Percentiles rank a stretch among this genome's conserved stretches.
Conservation (phyloP, 2,329 filamentous ascomycete species). For the Aureobasidium subglaciale region DNA sequence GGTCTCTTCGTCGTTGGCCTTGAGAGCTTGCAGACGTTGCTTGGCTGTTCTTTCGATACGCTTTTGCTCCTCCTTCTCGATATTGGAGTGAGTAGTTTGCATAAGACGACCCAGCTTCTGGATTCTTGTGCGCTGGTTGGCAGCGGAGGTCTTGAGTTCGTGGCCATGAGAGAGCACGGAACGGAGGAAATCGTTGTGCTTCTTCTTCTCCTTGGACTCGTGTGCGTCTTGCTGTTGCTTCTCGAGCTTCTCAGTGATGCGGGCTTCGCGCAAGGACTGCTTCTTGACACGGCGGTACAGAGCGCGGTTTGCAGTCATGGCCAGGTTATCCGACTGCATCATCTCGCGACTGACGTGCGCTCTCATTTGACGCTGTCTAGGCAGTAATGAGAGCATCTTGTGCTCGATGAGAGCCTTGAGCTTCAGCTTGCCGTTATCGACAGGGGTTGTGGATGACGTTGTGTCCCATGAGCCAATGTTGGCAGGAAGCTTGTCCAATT, state of each 20-base stretch:
- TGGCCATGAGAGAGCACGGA: constrained; percentile 76
- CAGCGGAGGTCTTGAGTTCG: constrained; percentile 64
- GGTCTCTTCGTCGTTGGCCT: constrained; percentile 98
- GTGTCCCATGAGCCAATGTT: constrained; percentile 86
- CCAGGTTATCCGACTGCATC: constrained; percentile 90
- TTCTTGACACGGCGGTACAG: constrained; percentile 94
- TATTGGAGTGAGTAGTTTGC: constrained; percentile 83
- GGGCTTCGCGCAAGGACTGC: constrained; percentile 87
- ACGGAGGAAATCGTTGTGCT: constrained; percentile 84
- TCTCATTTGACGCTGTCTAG: constrained; percentile 79
- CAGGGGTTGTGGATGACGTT: constrained; percentile 57
- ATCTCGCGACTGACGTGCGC: constrained; percentile 85
- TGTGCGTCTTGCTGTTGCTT: constrained; percentile 96
- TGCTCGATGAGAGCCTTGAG: constrained; percentile 89
- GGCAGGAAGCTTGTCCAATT: constrained; percentile 75
- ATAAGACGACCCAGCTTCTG: constrained; percentile 86
- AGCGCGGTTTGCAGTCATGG: constrained; percentile 91
- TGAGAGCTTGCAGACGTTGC: constrained; percentile 97
- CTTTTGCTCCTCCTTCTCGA: constrained; percentile 99
- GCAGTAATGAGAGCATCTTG: constrained; percentile 81
- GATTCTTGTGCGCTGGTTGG: constrained; percentile 63
- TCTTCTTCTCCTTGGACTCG: constrained; percentile 95
- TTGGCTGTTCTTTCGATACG: constrained; percentile 95
- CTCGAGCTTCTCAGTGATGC: constrained; percentile 97
- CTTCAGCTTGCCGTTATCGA: constrained; percentile 75